phyloP scores from a whole-genome alignment of 176 grass and related monocot genomes.

The Phoenix roebelenii region DNA sequence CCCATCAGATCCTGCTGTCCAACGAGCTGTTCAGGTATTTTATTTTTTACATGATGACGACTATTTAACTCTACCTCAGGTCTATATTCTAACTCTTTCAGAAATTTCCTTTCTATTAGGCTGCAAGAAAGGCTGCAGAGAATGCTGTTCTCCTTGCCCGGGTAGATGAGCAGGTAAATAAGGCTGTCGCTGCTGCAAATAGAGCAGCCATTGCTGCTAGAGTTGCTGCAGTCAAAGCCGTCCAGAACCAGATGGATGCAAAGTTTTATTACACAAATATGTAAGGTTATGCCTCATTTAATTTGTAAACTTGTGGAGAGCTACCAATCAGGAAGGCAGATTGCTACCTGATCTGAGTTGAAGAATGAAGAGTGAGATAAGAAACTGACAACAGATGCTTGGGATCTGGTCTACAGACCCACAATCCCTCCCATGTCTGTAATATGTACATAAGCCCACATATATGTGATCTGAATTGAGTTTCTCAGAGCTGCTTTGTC shows the following conservation, averaged over 20 bases:
- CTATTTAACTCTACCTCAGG: neutral
- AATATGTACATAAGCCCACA: neutral
- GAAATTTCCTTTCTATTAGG: neutral
- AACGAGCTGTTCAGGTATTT: constrained; percentile 14
- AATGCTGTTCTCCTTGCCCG: neutral
- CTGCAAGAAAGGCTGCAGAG: constrained; percentile 6
- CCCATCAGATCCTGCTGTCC: constrained; percentile 5
- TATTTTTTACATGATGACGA: neutral
- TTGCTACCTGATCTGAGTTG: neutral
- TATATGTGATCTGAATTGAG: neutral
- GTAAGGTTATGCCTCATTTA: neutral
- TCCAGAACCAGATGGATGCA: constrained; percentile 6
- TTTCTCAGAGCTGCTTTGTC: neutral
- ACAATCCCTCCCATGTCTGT: neutral
- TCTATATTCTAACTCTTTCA: too few relatives aligned
- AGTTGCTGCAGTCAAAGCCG: constrained; percentile 13
- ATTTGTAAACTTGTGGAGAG: neutral
- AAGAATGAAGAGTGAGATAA: neutral
- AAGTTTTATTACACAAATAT: constrained; percentile 5
- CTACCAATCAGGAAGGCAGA: neutral
- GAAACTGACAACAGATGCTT: neutral
- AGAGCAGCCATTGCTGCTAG: constrained; percentile 22
- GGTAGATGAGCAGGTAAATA: constrained; percentile 9
- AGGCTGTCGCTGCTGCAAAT: constrained; percentile 4
- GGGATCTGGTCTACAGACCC: neutral